Base-by-base conservation (phyloP, 148 eudicot species). In the Polygonum maritimum region DNA sequence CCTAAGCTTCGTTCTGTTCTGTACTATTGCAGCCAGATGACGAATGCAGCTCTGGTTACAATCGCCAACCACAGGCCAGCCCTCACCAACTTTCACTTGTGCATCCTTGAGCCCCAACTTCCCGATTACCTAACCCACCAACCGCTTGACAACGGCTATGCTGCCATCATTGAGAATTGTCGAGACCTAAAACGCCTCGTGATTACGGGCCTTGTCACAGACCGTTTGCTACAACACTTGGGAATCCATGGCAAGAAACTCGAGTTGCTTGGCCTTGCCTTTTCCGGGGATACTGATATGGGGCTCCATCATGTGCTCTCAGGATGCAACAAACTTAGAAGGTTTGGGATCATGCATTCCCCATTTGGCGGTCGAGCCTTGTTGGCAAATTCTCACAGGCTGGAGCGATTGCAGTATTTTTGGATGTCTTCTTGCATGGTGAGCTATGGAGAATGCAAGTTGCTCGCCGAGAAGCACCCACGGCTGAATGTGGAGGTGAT, bases 381-480 rank as follows among this genome's bases (percentile, higher is more conserved):
- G 15, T 63, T 90, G 84, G 88, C 83, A 40, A 92, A 95, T 78
- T 93, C 92, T 51, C 83, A 84, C 9, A 92, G 91, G 91, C 79
- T 92, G 82, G 94, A 90, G 92, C 89, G 92, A 88, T 89, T 95
- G 97, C 97, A 96, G 88, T 95, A 91, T 91, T 94, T 95, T 92
- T 95, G 98, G 97, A 95, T 92, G 98, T 92, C 94, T 58, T 83
- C 97, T 49, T 95, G 99, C 85, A 84, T 73, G 0, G 91, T 95
- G 70, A 95, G 89, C 82, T 88, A 80, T 71, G 88, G 88, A 78
- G 96, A 90, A 8, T 90, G 99, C 82, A 90, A 86, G 80, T 6
- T 67, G 19, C 71, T 67, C 71, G 71, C 18, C 2, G 11, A 67
- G 71, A 67, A 36, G 44, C 71, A 67, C 16, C 71, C 45, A 0